Percentiles rank a stretch among this genome's conserved stretches.
Evolutionary conservation across 176 grass and related monocot species (phyloP).

Genomic region (Pharus latifolius): DNA sequence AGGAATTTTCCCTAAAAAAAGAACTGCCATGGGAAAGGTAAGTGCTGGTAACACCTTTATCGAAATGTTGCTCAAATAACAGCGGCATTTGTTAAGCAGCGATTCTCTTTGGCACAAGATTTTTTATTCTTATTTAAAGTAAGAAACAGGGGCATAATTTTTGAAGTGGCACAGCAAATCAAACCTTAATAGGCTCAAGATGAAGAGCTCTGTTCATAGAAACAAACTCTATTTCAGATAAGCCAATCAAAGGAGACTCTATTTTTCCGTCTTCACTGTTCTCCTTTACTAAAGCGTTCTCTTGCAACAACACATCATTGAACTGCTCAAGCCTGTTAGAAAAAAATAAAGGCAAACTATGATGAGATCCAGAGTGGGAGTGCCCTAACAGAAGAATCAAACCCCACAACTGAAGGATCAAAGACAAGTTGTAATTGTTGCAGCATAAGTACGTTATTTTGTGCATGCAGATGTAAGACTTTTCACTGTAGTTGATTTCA

Average conservation of each 20-base stretch:
- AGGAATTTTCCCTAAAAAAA: no score
- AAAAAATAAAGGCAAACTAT: constrained; percentile 6
- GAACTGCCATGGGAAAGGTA: not conserved
- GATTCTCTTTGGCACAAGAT: not conserved
- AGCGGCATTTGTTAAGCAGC: not conserved
- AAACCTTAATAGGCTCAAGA: constrained; percentile 69
- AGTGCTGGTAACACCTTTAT: not conserved
- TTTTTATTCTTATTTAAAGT: not conserved
- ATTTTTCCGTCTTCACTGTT: not conserved
- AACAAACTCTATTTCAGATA: constrained; percentile 42
- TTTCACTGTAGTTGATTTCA: constrained; percentile 46
- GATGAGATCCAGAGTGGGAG: constrained; percentile 10
- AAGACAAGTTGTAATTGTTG: not conserved
- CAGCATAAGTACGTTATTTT: constrained; percentile 81
- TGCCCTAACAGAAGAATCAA: constrained; percentile 6
- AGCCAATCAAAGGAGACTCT: constrained; percentile 45
- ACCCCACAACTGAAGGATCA: not conserved
- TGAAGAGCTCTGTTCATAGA: constrained; percentile 52
- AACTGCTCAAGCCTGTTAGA: constrained; percentile 81
- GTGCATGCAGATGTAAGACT: constrained; percentile 75
- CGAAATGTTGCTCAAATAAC: not conserved
- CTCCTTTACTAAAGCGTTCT: constrained; percentile 54
- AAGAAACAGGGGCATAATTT: not conserved
- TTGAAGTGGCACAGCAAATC: not conserved
- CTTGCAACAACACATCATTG: constrained; percentile 86